Evolutionary conservation across 768 basidiomycete genomes (phyloP), one percentile per base, ranked within the genome.

Genomic region (Suillus spraguei): DNA sequence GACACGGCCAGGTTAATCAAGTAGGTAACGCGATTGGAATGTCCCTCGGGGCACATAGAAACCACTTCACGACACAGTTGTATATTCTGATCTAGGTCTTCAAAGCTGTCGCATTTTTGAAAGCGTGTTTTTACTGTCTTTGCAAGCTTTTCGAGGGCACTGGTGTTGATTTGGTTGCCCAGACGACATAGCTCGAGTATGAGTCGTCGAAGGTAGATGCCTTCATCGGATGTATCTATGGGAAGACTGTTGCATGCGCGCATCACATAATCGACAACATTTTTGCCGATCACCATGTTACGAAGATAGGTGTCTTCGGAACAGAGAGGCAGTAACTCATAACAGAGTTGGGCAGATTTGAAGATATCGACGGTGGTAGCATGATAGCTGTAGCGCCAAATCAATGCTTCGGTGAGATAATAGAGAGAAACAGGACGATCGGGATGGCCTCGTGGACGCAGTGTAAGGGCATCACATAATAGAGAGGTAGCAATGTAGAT

Each of bases 401-500:
- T 32, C 28, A 74, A 65, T 1, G 63, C 63, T 47, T 52, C 62
- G 7, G 67, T 74, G 42, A 71, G 66, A 49, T 68, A 64, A 62
- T 65, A 62, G 7, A 74, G 47, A 20, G 44, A 59, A 1, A 38
- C 7, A 14, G 71, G 63, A 24, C 65, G 68, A 39, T 61, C 60
- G 28, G 64, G 49, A 59, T 74, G 69, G 5, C 63, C 70, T 33
- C 70, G 62, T 22, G 69, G 66, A 17, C 68, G 67, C 22, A 73
- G 42, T n/a, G 65, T 56, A 8, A 75, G 67, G 38, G 69, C 62
- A 64, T 63, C 35, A 39, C 56, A 17, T 59, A 44, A 7, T 55
- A 28, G 52, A 79, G 63, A 17, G 69, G 68, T 49, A 63, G 52
- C 76, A 74, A 6, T 60, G 46, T 16, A 62, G 53, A 35, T 72